Conservation (phyloP, 1,284 basidiomycete genomes). For the Malassezia psittaci region DNA sequence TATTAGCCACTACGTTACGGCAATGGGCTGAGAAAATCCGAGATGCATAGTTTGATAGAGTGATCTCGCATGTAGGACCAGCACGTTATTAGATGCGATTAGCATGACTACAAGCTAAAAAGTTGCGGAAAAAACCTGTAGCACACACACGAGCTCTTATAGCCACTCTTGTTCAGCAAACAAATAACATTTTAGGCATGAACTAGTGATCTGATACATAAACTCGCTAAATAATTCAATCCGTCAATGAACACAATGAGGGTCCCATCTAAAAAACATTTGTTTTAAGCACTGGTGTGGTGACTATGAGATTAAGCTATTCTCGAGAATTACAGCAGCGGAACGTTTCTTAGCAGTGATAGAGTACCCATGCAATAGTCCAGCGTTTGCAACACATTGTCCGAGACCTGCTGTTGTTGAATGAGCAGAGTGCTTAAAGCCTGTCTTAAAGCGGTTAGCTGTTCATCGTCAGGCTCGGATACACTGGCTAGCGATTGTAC, state of each 20-base stretch:
- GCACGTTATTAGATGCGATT: constrained; percentile 17
- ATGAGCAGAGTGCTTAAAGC: constrained; percentile 26
- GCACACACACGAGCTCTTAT: too few relatives aligned
- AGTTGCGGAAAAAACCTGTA: too few relatives aligned
- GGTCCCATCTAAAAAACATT: too few relatives aligned
- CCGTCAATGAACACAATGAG: too few relatives aligned
- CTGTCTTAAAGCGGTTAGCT: constrained; percentile 53
- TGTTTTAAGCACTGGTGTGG: too few relatives aligned
- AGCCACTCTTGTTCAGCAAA: too few relatives aligned
- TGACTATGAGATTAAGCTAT: neutral
- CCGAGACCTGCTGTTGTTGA: constrained; percentile 26
- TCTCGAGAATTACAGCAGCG: constrained; percentile 17
- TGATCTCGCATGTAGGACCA: neutral
- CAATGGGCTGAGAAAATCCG: constrained; percentile 57
- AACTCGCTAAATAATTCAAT: too few relatives aligned
- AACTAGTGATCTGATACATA: too few relatives aligned
- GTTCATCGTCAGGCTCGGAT: neutral
- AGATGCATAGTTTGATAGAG: constrained; percentile 24
- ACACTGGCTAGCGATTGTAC: constrained; percentile 53
- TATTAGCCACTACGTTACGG: constrained; percentile 77
- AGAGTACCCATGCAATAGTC: constrained; percentile 42
- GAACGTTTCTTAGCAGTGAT: constrained; percentile 37
- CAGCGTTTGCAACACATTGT: constrained; percentile 29
- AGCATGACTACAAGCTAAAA: neutral
- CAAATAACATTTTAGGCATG: too few relatives aligned